phyloP scores from a whole-genome alignment of 169 alveolate genomes.

The Cryptosporidium baileyi region DNA sequence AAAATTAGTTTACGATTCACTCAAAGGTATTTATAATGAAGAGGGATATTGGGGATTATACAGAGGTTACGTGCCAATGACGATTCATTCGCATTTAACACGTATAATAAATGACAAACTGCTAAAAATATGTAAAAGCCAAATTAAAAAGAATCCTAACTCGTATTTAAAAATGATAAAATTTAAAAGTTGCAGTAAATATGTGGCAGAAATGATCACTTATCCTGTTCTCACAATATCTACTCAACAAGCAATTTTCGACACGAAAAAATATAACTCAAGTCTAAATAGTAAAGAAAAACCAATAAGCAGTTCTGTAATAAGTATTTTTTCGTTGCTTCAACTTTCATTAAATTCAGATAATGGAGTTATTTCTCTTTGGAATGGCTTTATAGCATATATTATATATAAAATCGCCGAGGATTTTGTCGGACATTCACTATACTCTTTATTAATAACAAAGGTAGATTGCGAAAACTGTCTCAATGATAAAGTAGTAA shows the following conservation, averaged over 20 bases:
- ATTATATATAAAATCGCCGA: not conserved
- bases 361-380: constrained; percentile 15
- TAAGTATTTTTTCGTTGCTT: constrained; percentile 14
- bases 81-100: constrained; percentile 5
- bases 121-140: constrained; percentile 5
- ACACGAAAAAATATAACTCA: constrained; percentile 1
- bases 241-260: constrained; percentile 39
- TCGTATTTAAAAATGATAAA: not conserved
- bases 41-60: constrained; percentile 65
- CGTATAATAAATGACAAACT: not conserved
- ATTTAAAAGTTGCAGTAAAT: not conserved
- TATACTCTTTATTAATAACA: constrained; percentile 1
- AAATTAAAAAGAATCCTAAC: not conserved
- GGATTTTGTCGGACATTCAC: not conserved
- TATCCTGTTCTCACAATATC: constrained; percentile 49
- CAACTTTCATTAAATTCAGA: constrained; percentile 43
- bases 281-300: not conserved
- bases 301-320: not conserved
- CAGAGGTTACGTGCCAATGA: constrained; percentile 53
- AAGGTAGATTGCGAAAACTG: not conserved
- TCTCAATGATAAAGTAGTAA: not conserved
- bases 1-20: not conserved
- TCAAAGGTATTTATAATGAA: constrained; percentile 23
- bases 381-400: constrained; percentile 45
- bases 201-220: constrained; percentile 34